Conservation (phyloP, 2,329 filamentous ascomycete species). For the Phoma herbarum region DNA sequence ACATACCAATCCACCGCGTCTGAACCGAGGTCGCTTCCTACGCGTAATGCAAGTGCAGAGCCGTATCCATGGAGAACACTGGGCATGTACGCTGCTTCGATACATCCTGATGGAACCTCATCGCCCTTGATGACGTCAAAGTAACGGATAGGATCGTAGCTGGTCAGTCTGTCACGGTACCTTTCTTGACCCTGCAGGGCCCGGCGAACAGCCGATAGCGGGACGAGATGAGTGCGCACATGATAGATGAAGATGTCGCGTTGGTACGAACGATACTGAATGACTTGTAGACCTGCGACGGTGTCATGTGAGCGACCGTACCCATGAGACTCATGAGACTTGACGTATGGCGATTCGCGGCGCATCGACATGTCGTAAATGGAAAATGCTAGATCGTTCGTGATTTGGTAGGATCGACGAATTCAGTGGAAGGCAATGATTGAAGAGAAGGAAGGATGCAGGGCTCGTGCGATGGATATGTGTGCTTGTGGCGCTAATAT, state of each 20-base stretch:
- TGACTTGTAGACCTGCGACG: neutral
- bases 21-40: slow-evolving; percentile 4
- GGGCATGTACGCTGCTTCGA: slow-evolving; percentile 34
- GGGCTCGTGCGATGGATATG: neutral
- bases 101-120: slow-evolving; percentile 22
- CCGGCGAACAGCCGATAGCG: slow-evolving; percentile 13
- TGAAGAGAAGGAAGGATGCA: neutral
- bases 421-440: neutral
- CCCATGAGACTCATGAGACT: neutral
- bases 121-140: slow-evolving; percentile 24
- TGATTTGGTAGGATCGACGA: neutral
- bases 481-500: neutral
- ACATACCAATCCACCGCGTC: slow-evolving; percentile 34
- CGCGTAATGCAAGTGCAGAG: slow-evolving; percentile 35
- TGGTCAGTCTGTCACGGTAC: slow-evolving; percentile 24
- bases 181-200: slow-evolving; percentile 10
- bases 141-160: slow-evolving; percentile 22
- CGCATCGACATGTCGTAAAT: neutral
- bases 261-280: slow-evolving; percentile 30
- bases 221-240: slow-evolving; percentile 14
- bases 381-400: neutral
- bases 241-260: slow-evolving; percentile 35
- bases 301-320: neutral
- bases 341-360: neutral
- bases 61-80: slow-evolving; percentile 28